Percentiles rank a stretch among this genome's conserved stretches.
Conservation (phyloP, 352 stramenopile genomes). For the Hyaloperonospora brassicae region DNA sequence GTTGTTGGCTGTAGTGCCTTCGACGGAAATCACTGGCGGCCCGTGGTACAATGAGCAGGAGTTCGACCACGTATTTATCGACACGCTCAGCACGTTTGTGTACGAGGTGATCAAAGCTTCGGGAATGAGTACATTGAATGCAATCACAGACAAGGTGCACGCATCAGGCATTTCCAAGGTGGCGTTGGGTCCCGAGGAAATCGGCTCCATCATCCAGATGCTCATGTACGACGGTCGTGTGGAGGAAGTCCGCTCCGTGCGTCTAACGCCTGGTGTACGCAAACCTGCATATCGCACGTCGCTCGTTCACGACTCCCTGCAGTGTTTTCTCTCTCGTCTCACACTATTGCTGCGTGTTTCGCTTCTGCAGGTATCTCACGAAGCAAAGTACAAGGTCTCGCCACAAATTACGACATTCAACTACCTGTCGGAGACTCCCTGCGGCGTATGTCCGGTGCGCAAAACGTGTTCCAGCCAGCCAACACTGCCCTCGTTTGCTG, state of each 20-base stretch:
- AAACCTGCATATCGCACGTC: background rate
- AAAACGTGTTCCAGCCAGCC: background rate
- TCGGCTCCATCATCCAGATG: slow-evolving; percentile 88
- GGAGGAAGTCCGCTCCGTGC: slow-evolving; percentile 82
- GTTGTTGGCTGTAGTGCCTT: slow-evolving; percentile 65
- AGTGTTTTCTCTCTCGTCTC: slow-evolving; percentile 4
- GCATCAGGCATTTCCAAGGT: slow-evolving; percentile 88
- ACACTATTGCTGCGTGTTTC: slow-evolving; percentile 2
- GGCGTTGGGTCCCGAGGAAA: slow-evolving; percentile 84
- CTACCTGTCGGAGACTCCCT: slow-evolving; percentile 84
- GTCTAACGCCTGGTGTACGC: slow-evolving; percentile 67
- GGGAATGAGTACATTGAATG: slow-evolving; percentile 81
- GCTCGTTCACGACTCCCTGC: background rate
- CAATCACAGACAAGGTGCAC: slow-evolving; percentile 86
- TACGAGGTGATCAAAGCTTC: slow-evolving; percentile 85
- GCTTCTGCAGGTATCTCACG: slow-evolving; percentile 43
- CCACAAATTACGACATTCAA: slow-evolving; percentile 83
- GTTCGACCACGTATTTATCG: slow-evolving; percentile 99
- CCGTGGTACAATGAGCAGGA: slow-evolving; percentile 99
- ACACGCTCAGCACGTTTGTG: slow-evolving; percentile 93
- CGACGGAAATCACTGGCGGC: slow-evolving; percentile 97
- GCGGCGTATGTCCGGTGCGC: slow-evolving; percentile 80
- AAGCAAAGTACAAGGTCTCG: slow-evolving; percentile 85
- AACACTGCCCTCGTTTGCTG: slow-evolving; percentile 7
- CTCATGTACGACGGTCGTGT: slow-evolving; percentile 89